phyloP scores from a whole-genome alignment of 2,329 filamentous ascomycete species.

The Fusarium sp. region DNA sequence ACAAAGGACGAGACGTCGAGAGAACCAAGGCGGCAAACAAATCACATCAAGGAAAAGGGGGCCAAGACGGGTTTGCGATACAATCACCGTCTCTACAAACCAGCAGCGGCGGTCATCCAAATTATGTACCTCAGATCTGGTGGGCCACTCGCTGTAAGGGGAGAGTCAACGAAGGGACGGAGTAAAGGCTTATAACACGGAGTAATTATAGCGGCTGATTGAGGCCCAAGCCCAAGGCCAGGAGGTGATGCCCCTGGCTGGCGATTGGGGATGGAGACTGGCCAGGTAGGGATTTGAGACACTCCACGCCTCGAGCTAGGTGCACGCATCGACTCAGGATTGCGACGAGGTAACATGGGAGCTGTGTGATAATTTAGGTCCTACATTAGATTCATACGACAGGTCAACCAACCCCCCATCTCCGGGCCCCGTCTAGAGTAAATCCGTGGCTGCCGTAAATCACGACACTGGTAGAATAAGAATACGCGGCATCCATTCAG shows the following conservation, averaged over 20 bases:
- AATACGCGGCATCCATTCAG: background rate
- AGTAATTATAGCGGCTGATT: conserved; percentile 32
- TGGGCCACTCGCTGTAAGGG: conserved; percentile 33
- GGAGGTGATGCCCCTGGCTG: conserved; percentile 28
- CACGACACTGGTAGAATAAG: background rate
- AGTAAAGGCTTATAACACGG: conserved; percentile 28
- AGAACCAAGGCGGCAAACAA: conserved; percentile 29
- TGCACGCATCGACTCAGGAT: conserved; percentile 25
- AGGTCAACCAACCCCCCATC: conserved; percentile 17
- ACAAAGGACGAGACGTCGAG: conserved; percentile 10
- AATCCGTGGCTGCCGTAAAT: background rate
- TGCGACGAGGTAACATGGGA: conserved; percentile 21
- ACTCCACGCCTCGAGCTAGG: conserved; percentile 31
- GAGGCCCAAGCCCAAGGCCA: conserved; percentile 28
- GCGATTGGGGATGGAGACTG: conserved; percentile 13
- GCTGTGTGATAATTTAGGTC: conserved; percentile 10
- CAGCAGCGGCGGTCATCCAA: conserved; percentile 22
- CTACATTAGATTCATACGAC: conserved; percentile 18
- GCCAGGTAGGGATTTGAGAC: conserved; percentile 29
- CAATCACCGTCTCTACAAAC: conserved; percentile 9
- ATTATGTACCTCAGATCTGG: conserved; percentile 37
- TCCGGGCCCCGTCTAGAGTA: background rate
- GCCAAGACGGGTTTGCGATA: conserved; percentile 5
- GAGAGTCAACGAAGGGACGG: conserved; percentile 9
- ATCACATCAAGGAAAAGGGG: conserved; percentile 17